Conservation (phyloP, 768 basidiomycete genomes). For the Rubroboletus pulcherrimus region DNA sequence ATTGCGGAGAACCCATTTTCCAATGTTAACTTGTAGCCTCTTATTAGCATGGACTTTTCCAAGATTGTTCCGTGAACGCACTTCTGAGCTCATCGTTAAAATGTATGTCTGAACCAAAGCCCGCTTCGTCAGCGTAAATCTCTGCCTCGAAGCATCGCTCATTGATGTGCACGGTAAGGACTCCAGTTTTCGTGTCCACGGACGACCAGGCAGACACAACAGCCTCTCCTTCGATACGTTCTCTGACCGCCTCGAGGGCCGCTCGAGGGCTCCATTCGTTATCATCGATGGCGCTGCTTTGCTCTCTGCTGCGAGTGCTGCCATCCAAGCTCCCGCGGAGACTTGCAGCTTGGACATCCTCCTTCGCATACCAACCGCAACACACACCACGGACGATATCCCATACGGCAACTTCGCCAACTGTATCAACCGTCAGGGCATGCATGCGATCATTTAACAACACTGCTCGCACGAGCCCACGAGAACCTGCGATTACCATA, state of each 20-base stretch:
- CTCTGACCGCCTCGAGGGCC: conserved; percentile 80
- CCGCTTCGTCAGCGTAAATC: conserved; percentile 90
- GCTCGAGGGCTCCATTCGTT: conserved; percentile 69
- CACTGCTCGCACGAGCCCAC: conserved; percentile 78
- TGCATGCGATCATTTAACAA: conserved; percentile 88
- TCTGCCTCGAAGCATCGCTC: conserved; percentile 93
- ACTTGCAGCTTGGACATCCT: conserved; percentile 62
- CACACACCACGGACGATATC: conserved; percentile 80
- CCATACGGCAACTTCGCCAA: conserved; percentile 89
- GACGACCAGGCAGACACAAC: conserved; percentile 81
- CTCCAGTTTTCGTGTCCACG: conserved; percentile 87
- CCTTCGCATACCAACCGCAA: conserved; percentile 61
- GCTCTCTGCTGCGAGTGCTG: conserved; percentile 32
- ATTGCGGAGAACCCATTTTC: conserved; percentile 87
- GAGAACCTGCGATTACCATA: conserved; percentile 66
- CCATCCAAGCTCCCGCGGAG: conserved; percentile 43
- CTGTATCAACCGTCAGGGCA: conserved; percentile 85
- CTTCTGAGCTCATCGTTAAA: conserved; percentile 79
- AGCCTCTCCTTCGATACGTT: conserved; percentile 93
- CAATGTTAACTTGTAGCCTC: conserved; percentile 69
- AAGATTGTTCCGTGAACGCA: conserved; percentile 38
- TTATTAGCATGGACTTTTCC: conserved; percentile 4
- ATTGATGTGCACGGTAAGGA: conserved; percentile 81
- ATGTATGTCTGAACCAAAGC: conserved; percentile 54
- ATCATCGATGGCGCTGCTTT: conserved; percentile 33